Evolutionary conservation across 495 filamentous ascomycete genomes (phyloP).

Genomic region (Talaromyces nanjingensis): DNA sequence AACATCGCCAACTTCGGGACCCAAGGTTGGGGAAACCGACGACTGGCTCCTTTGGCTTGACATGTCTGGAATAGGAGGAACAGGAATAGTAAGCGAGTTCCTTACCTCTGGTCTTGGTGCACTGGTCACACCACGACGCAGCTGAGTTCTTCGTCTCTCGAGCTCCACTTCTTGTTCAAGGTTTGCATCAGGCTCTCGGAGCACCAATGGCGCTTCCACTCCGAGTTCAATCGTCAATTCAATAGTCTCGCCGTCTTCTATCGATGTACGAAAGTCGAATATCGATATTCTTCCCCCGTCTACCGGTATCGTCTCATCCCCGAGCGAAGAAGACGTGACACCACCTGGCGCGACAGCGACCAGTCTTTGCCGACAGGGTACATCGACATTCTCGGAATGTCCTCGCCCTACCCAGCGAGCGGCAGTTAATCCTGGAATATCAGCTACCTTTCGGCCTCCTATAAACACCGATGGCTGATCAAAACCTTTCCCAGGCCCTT

Average conservation of each 20-base stretch:
- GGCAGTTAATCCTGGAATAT: slow-evolving; percentile 37
- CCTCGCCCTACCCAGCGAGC: slow-evolving; percentile 33
- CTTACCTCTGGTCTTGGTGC: slow-evolving; percentile 8
- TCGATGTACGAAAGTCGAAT: slow-evolving; percentile 64
- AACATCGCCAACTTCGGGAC: slow-evolving; percentile 14
- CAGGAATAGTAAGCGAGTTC: slow-evolving; percentile 4
- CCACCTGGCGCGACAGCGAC: slow-evolving; percentile 72
- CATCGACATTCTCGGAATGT: slow-evolving; percentile 7
- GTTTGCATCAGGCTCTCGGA: slow-evolving; percentile 70
- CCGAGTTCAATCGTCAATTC: slow-evolving; percentile 71
- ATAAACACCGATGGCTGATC: slow-evolving; percentile 30
- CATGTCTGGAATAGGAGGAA: background rate
- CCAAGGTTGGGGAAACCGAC: background rate
- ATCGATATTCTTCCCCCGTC: slow-evolving; percentile 75
- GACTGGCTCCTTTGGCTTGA: background rate
- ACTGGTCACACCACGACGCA: slow-evolving; percentile 27
- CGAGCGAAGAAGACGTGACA: slow-evolving; percentile 51
- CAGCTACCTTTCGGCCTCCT: slow-evolving; percentile 29
- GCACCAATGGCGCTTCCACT: slow-evolving; percentile 55
- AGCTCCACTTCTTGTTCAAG: slow-evolving; percentile 78
- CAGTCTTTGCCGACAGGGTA: slow-evolving; percentile 36
- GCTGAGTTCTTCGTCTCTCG: slow-evolving; percentile 61
- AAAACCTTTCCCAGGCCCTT: slow-evolving; percentile 21
- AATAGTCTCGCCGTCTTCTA: slow-evolving; percentile 43
- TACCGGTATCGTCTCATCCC: slow-evolving; percentile 71